These are phyloP conservation scores for Russula ochroleuca DNA, from an alignment of 768 basidiomycete genomes.

Conservation along the genomic window DNA sequence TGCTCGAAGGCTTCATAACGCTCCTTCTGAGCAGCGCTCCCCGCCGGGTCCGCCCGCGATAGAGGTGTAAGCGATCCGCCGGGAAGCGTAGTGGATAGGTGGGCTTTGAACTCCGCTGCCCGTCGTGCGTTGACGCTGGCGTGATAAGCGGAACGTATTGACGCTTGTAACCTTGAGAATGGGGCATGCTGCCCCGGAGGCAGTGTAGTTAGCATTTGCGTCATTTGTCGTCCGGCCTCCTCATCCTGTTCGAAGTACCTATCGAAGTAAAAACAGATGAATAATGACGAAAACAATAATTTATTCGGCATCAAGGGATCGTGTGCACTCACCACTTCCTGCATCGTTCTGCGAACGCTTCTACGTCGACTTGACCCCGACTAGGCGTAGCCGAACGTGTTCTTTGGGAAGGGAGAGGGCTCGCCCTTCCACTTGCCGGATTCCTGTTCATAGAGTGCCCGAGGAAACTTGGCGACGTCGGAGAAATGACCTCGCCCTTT, in stretches of 20 bases:
- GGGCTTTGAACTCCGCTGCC: constrained; percentile 81
- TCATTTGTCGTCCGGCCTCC: constrained; percentile 72
- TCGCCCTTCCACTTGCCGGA: constrained; percentile 39
- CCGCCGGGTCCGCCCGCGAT: constrained; percentile 60
- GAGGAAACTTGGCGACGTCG: constrained; percentile 17
- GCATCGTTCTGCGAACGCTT: constrained; percentile 73
- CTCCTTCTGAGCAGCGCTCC: constrained; percentile 67
- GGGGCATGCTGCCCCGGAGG: constrained; percentile 82
- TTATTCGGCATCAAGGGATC: neutral
- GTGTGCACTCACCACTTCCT: constrained; percentile 58
- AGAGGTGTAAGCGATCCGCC: constrained; percentile 77
- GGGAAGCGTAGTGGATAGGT: constrained; percentile 70
- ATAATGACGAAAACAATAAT: neutral
- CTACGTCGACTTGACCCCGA: constrained; percentile 64
- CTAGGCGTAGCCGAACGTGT: constrained; percentile 68
- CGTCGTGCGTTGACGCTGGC: constrained; percentile 70
- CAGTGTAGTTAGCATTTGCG: constrained; percentile 72
- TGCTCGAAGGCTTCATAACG: constrained; percentile 69
- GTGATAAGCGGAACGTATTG: constrained; percentile 81
- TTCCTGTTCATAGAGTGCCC: constrained; percentile 18
- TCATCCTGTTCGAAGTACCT: constrained; percentile 88
- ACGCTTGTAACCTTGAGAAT: constrained; percentile 81
- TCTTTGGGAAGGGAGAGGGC: constrained; percentile 54
- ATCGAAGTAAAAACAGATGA: constrained; percentile 1
- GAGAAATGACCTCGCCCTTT: constrained; percentile 13